Evolutionary conservation across 2,329 filamentous ascomycete genomes (phyloP).

Genomic region (Hypoxylon sp.): DNA sequence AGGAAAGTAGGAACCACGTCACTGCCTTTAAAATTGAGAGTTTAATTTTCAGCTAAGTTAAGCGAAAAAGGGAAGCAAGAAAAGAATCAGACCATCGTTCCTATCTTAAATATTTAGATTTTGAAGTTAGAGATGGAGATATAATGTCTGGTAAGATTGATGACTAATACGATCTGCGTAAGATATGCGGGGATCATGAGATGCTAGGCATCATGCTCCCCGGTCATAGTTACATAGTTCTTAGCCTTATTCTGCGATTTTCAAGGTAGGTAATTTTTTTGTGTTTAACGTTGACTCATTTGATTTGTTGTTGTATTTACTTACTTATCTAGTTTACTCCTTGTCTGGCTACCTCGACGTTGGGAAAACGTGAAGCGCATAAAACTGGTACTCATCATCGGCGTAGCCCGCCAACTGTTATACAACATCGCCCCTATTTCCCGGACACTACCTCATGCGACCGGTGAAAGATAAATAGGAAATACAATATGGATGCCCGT

Average conservation of each 20-base stretch:
- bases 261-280: background rate
- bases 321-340: background rate
- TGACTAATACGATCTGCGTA: slow-evolving; percentile 26
- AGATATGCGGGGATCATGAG: slow-evolving; percentile 32
- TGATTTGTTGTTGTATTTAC: slow-evolving; percentile 1
- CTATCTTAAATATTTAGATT: background rate
- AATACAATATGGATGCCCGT: slow-evolving; percentile 66
- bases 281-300: slow-evolving; percentile 2
- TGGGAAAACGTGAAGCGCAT: background rate
- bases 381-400: background rate
- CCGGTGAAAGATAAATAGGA: slow-evolving; percentile 8
- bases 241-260: background rate
- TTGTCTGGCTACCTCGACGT: background rate
- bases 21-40: background rate
- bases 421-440: background rate
- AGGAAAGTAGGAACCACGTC: background rate
- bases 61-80: background rate
- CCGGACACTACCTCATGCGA: background rate
- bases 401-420: background rate
- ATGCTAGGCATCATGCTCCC: slow-evolving; percentile 12
- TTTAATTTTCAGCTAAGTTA: background rate
- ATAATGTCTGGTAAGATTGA: slow-evolving; percentile 11
- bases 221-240: slow-evolving; percentile 3
- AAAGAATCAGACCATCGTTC: background rate
- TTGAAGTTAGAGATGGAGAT: background rate